A percentile compares a stretch with the other conserved stretches of the same genome.
These are phyloP conservation scores for Pseudonectria foliicola DNA, from an alignment of 2,329 filamentous ascomycete species.

Conservation along the genomic window DNA sequence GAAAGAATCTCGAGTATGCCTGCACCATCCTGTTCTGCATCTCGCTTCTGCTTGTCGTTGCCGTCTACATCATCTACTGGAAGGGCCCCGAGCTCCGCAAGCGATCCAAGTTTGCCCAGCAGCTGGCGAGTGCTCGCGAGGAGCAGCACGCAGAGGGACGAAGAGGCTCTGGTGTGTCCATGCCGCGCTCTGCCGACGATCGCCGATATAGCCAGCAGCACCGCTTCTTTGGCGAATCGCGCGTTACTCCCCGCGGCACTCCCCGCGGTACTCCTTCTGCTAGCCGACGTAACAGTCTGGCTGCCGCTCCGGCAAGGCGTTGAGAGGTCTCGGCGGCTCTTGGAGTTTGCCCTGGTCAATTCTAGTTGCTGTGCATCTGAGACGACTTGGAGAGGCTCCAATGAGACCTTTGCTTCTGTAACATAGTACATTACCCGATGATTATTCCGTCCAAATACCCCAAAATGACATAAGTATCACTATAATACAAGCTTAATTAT, in stretches of 20 bases:
- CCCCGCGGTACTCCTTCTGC: conserved; percentile 31
- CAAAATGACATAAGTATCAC: too few relatives aligned
- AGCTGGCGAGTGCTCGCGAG: conserved; percentile 40
- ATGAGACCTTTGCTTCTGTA: too few relatives aligned
- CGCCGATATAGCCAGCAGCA: conserved; percentile 32
- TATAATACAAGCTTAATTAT: too few relatives aligned
- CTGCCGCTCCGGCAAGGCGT: too few relatives aligned
- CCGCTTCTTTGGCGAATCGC: conserved; percentile 35
- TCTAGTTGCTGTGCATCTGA: too few relatives aligned
- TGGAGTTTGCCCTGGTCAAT: too few relatives aligned
- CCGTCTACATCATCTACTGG: conserved; percentile 62
- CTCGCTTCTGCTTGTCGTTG: conserved; percentile 51
- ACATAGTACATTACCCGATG: too few relatives aligned
- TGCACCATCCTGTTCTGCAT: conserved; percentile 59
- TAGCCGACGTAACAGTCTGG: conserved; percentile 15
- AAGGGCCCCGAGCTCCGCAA: conserved; percentile 53
- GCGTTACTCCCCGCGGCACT: conserved; percentile 32
- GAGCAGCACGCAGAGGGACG: conserved; percentile 24
- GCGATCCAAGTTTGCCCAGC: conserved; percentile 58
- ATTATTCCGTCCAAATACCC: too few relatives aligned
- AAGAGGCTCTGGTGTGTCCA: conserved; percentile 14
- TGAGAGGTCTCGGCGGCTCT: too few relatives aligned
- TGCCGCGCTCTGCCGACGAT: conserved; percentile 10
- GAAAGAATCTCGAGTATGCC: conserved; percentile 50
- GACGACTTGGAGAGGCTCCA: too few relatives aligned